Evolutionary conservation across 1,284 basidiomycete genomes (phyloP), one percentile per base, ranked within the genome.

Genomic region (Meira nashicola): DNA sequence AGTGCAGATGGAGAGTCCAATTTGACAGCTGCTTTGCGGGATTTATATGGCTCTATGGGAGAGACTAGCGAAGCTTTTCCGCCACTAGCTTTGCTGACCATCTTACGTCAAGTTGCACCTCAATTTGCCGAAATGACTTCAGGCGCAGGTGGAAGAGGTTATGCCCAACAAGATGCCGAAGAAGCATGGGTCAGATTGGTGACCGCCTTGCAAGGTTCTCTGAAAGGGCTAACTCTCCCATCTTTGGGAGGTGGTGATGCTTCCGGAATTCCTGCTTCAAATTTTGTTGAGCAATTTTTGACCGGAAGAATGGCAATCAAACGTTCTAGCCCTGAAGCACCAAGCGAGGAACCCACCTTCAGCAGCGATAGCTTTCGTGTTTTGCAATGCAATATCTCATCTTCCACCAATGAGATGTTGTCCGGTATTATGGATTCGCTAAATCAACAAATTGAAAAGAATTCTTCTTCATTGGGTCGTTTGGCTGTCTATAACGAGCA

Each of bases 131-230:
- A 98, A 77, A 78, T 83, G 81, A 78, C 84, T 80, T 74, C 82
- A 75, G 57, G 63, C 0, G 65, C 71, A 77, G 28, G 84, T 1
- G 83, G 83, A 6, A 63, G 64, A 38, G 64, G 67, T 19, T 94
- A 86, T 71, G 87, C 92, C 1, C 94, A 97, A 79, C 94, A 97
- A 58, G 94, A 98, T 76, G 94, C 94, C 12, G 94, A 97, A 76
- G 94, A 98, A 79, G 95, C 90, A 62, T 96, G 90, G 84, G 86
- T 85, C 1, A 86, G 89, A 58, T 86, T 97, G 63, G 81, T 92
- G n/a, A 87, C 88, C 56, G 84, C 88, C 0, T 82, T 97, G 19
- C 85, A 87, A 61, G 84, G 85, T 8, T 83, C 77, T 1, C 65
- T 94, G 2, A 56, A 53, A 46, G 69, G 55, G 21, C 62, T 74